Conservation (phyloP, 768 basidiomycete species). For the Cantharellus cinnabarinus region DNA sequence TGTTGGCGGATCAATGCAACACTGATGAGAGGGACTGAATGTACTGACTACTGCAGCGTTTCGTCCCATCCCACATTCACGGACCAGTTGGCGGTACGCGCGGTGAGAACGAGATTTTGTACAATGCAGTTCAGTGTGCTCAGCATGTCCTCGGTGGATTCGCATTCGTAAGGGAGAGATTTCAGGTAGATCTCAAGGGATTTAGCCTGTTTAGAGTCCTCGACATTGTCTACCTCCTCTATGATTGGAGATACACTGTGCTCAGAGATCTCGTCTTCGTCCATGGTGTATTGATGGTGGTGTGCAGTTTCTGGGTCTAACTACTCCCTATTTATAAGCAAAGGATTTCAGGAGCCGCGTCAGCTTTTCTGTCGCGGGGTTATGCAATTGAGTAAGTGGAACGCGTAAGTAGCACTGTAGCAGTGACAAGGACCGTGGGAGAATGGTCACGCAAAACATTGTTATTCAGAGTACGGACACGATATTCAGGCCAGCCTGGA, state of each 20-base stretch:
- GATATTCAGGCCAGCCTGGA: too few relatives aligned
- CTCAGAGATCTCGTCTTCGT: background rate
- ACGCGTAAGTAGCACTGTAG: too few relatives aligned
- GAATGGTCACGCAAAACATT: too few relatives aligned
- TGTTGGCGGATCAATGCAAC: background rate
- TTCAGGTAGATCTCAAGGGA: background rate
- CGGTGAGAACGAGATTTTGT: conserved; percentile 44
- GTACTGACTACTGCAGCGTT: conserved; percentile 47
- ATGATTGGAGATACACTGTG: background rate
- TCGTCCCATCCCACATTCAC: conserved; percentile 61
- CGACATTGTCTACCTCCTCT: background rate
- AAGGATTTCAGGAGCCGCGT: too few relatives aligned
- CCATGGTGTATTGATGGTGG: background rate
- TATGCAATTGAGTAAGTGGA: too few relatives aligned
- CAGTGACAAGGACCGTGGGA: too few relatives aligned
- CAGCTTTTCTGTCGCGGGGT: too few relatives aligned
- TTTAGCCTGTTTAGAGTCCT: background rate
- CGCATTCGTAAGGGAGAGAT: conserved; percentile 50
- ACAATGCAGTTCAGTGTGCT: conserved; percentile 46
- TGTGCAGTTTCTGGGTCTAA: background rate
- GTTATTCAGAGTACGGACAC: too few relatives aligned
- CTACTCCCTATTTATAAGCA: too few relatives aligned
- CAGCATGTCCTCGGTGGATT: conserved; percentile 53
- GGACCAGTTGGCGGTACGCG: conserved; percentile 57
- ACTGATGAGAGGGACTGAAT: background rate